Percentiles rank a stretch among this genome's conserved stretches.
Conservation (phyloP, 352 stramenopile species). For the Phytophthora pistaciae region DNA sequence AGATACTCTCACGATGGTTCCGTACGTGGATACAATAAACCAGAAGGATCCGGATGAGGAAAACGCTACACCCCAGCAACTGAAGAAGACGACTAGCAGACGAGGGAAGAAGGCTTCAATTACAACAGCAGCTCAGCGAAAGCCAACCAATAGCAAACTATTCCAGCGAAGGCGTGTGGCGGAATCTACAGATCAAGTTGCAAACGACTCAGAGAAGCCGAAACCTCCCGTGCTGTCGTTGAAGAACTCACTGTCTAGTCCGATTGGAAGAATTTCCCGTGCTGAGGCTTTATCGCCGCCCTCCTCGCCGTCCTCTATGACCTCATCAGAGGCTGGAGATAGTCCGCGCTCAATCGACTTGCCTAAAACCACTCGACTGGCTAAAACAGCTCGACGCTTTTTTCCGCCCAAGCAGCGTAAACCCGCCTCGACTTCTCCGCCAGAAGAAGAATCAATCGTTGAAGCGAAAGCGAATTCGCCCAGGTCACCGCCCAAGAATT, state of each 20-base stretch:
- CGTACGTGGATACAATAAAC: slow-evolving; percentile 29
- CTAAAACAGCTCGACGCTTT: slow-evolving; percentile 14
- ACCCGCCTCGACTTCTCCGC: slow-evolving; percentile 1
- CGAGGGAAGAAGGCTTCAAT: slow-evolving; percentile 8
- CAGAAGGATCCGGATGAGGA: not conserved
- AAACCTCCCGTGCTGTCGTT: slow-evolving; percentile 16
- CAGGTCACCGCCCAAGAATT: slow-evolving; percentile 27
- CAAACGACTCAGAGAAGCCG: not conserved
- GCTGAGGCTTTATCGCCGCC: slow-evolving; percentile 63
- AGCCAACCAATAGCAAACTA: not conserved
- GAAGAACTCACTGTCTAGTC: slow-evolving; percentile 20
- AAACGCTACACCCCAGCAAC: slow-evolving; percentile 3
- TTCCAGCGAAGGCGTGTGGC: slow-evolving; percentile 5
- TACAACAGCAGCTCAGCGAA: not conserved
- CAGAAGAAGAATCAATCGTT: slow-evolving; percentile 10
- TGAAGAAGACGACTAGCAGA: not conserved
- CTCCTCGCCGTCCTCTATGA: slow-evolving; percentile 61
- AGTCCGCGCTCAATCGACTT: not conserved
- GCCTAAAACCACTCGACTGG: not conserved
- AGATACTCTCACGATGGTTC: slow-evolving; percentile 38
- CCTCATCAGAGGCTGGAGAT: slow-evolving; percentile 41
- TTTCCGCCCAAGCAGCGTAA: slow-evolving; percentile 22
- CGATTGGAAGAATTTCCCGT: slow-evolving; percentile 34
- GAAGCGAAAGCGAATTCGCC: slow-evolving; percentile 11
- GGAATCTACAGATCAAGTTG: not conserved